Evolutionary conservation across 2,329 filamentous ascomycete genomes (phyloP), one percentile per base, ranked within the genome.

Genomic region (Fusarium sp.): DNA sequence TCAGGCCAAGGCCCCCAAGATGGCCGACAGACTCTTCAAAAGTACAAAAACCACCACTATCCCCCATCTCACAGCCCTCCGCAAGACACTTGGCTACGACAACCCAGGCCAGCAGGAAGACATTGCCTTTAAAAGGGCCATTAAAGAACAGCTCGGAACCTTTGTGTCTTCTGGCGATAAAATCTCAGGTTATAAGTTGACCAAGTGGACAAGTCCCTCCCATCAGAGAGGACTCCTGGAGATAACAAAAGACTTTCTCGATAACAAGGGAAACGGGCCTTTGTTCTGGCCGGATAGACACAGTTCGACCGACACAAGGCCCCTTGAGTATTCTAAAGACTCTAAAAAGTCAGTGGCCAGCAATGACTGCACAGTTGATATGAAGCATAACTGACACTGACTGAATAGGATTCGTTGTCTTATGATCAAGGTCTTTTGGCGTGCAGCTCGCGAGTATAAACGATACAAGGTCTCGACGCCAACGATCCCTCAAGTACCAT

Each of bases 181-280:
- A 0, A 15, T 65, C 0, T 63, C 30, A 0, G 71, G 53, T 15
- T 22, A 46, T 1, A 58, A 49, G 9, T 47, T 71, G 14, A 46
- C 58, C 3, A 51, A 39, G 41, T 72, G 71, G 71, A 64, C 24
- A 28, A 30, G n/a, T 1, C 37, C 41, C 22, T 10, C 19, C 9
- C 70, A 72, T 11, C 68, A 71, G 7, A 51, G 40, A 33, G 70
- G 65, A 4, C 53, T 72, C 19, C 24, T 56, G n/a, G 68, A 72
- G 15, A 46, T 72, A 39, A 57, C 65, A 4, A 50, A 48, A 7
- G 37, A 57, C n/a, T 72, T 72, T 10, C 59, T 72, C 6, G 33
- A 62, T 7, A 40, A 28, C 4, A 33, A 71, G 17, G 47, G 40
- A 5, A 72, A 65, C 20, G 70, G 70, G 7, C 5, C 5, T 5